Evolutionary conservation across 1,139 yeast species (phyloP), one percentile per base, ranked within the genome.

Genomic region (Suhomyces ambrosiae): DNA sequence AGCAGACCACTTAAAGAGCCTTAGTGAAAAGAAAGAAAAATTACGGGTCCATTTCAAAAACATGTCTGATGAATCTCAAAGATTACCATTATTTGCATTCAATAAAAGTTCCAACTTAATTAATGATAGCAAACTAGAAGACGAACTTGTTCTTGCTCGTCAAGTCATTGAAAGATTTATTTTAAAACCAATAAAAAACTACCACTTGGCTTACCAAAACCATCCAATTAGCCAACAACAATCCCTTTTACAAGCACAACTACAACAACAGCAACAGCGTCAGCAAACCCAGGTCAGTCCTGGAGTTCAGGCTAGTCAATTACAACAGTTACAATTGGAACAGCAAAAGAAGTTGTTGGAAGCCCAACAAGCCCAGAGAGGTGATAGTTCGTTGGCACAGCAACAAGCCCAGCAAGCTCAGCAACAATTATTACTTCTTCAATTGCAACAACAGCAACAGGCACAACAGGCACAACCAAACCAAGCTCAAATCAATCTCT

Each of bases 171-270:
- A 71, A 48, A 59, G 63, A 33, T 68, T 58, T 40, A 49, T 71
- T 31, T 64, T 71, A 42, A 63, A 66, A 38, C 76, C 76, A 11
- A 57, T 71, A 41, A 71, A 71, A 44, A 71, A 71, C 45, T 71
- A 71, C 46, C 76, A 71, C 48, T 65, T 71, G 51, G 73, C 76
- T 10, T 71, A 71, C 50, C 71, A 65, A 47, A 71, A 71, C 51
- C 77, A 71, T 46, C 74, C 72, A 33, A 63, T 65, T 42, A 54
- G 60, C 33, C 76, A 70, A 50, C 74, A 68, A 46, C 71, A 61
- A 44, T 54, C 66, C 3, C 60, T 67, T 27, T 53, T 65, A 30
- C 54, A 53, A 37, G 50, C 52, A 12, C 58, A 50, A 34, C 44
- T 44, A 15, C 53, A 49, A 30, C 53, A 49, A 30, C 55, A 47